Evolutionary conservation across 352 stramenopile genomes (phyloP).

Genomic region (Pythium dissotocum): DNA sequence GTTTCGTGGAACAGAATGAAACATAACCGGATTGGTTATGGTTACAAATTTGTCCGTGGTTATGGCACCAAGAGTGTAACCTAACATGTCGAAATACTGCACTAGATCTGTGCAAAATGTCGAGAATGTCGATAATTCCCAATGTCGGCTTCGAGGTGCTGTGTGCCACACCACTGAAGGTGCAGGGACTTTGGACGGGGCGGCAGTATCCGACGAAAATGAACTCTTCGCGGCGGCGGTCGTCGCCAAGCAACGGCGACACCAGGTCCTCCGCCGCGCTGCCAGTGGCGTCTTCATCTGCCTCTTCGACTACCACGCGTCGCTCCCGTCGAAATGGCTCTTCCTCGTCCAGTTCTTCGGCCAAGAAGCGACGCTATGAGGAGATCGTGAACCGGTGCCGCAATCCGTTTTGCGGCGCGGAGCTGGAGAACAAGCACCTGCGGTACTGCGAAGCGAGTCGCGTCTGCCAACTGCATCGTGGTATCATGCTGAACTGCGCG

Average conservation of each 20-base stretch:
- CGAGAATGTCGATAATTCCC: background rate
- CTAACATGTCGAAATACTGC: too few species aligned
- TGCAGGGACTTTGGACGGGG: background rate
- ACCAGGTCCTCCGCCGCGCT: background rate
- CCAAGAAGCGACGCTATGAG: slow-evolving; percentile 21
- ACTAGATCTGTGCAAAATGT: too few species aligned
- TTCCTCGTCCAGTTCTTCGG: background rate
- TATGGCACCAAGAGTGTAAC: too few species aligned
- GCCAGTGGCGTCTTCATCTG: background rate
- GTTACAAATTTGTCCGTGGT: background rate
- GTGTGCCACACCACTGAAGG: background rate
- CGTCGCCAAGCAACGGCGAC: background rate
- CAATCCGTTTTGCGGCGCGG: slow-evolving; percentile 58
- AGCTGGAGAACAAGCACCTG: slow-evolving; percentile 40
- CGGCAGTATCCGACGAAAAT: slow-evolving; percentile 13
- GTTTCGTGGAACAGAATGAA: background rate
- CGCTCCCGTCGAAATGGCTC: slow-evolving; percentile 1
- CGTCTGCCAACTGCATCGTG: slow-evolving; percentile 59
- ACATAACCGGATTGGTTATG: background rate
- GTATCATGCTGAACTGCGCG: slow-evolving; percentile 49
- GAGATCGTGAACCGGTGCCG: slow-evolving; percentile 16
- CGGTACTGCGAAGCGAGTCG: slow-evolving; percentile 48
- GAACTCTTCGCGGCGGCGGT: slow-evolving; percentile 22
- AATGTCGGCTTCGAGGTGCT: background rate
- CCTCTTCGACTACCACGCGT: background rate